Base-by-base conservation (phyloP, 1,139 yeast genomes). In the Candida sojae region DNA sequence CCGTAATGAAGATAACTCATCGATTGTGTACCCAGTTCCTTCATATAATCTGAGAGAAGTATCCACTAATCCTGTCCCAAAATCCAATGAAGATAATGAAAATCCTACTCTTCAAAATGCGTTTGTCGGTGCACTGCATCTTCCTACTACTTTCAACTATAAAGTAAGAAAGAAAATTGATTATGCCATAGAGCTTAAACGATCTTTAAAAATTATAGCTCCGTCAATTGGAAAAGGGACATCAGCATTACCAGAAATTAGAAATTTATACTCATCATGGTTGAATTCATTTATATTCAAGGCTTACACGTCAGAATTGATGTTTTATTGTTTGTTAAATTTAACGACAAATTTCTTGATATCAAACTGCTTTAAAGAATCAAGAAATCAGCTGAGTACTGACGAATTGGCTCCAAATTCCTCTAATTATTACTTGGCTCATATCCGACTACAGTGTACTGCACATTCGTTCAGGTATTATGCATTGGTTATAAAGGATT, bases 301-400 rank as follows among this genome's bases (percentile, higher is more conserved):
- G 23, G 64, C 73, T 23, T 60, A 53, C 49, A 45, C 50, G 13
- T 57, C 62, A 0, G 61, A 60, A 25, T 51, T 68, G 43, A 67
- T 72, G 72, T 71, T 73, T 50, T 66, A 70, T 55, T 70, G 77
- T 49, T 65, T 74, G 50, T 48, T 71, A 35, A 73, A 73, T 51
- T 63, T 74, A 45, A 69, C 76, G 33, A 69, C 77, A 23, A 74
- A 74, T 54, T 74, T 70, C 51, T 56, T 74, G 45, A 67, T 72
- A 30, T 64, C 76, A 33, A 73, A 64, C 48, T 59, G 64, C 42
- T 66, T 70, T 50, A 62, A 62, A 43, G 61, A 57, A 53, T 44
- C 34, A 29, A 45, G 23, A 45, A 48, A 30, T 39, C 34, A 17
- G 30, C 33, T 6, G 43, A 39, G 5, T 36, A 36, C 8, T 21